Evolutionary conservation across 108 stramenopile genomes (phyloP).

Genomic region (Skeletonema potamos): DNA sequence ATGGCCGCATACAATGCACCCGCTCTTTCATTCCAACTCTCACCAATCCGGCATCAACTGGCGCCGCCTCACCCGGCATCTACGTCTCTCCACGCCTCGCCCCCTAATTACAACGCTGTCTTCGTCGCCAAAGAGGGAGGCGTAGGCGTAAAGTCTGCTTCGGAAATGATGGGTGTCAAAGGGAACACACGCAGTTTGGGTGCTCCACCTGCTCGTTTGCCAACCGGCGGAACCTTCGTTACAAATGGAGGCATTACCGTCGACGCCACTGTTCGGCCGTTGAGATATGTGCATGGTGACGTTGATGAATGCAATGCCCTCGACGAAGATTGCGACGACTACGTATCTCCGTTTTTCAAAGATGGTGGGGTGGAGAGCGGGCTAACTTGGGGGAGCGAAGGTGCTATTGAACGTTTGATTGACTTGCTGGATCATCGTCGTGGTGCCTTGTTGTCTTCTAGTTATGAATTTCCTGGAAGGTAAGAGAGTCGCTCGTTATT

Average conservation of each 20-base stretch:
- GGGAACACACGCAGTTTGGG: conserved; percentile 65
- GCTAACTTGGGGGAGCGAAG: conserved; percentile 44
- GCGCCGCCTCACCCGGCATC: not conserved
- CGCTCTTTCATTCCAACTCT: not conserved
- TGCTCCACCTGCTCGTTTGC: conserved; percentile 74
- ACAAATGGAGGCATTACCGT: conserved; percentile 89
- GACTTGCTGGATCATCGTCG: conserved; percentile 79
- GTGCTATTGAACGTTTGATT: conserved; percentile 85
- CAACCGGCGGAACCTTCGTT: conserved; percentile 71
- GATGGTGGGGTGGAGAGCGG: conserved; percentile 10
- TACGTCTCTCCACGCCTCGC: not conserved
- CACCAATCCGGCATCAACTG: not conserved
- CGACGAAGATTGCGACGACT: conserved; percentile 20
- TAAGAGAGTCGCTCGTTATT: conserved; percentile 24
- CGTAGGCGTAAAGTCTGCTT: conserved; percentile 57
- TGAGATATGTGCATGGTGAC: conserved; percentile 37
- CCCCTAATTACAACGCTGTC: conserved; percentile 49
- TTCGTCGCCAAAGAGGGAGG: conserved; percentile 58
- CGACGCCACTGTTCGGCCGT: conserved; percentile 70
- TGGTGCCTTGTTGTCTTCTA: conserved; percentile 86
- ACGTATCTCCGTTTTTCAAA: conserved; percentile 30
- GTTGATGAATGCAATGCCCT: conserved; percentile 4
- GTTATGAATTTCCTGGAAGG: conserved; percentile 97
- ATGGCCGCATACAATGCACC: not conserved
- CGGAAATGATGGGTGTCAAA: conserved; percentile 55